phyloP scores from a whole-genome alignment of 768 basidiomycete genomes.

The Russula brevipes region DNA sequence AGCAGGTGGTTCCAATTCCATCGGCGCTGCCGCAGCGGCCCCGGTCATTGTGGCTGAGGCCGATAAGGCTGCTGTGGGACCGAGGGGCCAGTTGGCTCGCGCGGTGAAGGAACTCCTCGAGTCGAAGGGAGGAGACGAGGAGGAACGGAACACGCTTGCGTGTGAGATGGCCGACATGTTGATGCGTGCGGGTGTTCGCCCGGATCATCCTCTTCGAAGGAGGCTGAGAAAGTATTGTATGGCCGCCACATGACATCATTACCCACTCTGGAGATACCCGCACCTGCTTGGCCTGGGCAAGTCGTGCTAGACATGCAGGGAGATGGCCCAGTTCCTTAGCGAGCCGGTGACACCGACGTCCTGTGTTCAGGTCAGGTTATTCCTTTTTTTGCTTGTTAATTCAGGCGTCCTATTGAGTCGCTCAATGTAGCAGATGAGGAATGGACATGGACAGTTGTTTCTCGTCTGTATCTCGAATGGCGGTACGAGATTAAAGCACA shows the following conservation, averaged over 20 bases:
- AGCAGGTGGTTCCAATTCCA: no score
- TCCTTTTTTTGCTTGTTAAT: neutral
- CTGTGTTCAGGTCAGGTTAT: neutral
- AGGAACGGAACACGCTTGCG: slow-evolving; percentile 44
- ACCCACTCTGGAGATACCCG: neutral
- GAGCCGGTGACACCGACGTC: neutral
- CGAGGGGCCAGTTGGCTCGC: slow-evolving; percentile 64
- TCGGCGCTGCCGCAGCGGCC: slow-evolving; percentile 14
- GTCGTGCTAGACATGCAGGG: neutral
- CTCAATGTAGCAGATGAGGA: neutral
- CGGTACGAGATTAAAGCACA: slow-evolving; percentile 1
- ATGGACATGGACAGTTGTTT: neutral
- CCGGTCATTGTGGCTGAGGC: slow-evolving; percentile 23
- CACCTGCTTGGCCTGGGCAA: neutral
- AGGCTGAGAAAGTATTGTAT: slow-evolving; percentile 54
- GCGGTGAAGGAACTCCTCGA: slow-evolving; percentile 63
- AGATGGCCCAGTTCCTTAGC: neutral
- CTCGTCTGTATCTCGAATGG: neutral
- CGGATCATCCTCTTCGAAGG: slow-evolving; percentile 64
- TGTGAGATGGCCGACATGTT: slow-evolving; percentile 48
- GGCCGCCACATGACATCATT: neutral
- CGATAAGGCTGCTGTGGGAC: slow-evolving; percentile 39
- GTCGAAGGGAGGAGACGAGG: slow-evolving; percentile 42
- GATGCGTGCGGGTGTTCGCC: slow-evolving; percentile 50
- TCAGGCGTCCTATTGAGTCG: neutral